Evolutionary conservation across 208 protist species (phyloP).

Genomic region (Trypanosoma caninum): DNA sequence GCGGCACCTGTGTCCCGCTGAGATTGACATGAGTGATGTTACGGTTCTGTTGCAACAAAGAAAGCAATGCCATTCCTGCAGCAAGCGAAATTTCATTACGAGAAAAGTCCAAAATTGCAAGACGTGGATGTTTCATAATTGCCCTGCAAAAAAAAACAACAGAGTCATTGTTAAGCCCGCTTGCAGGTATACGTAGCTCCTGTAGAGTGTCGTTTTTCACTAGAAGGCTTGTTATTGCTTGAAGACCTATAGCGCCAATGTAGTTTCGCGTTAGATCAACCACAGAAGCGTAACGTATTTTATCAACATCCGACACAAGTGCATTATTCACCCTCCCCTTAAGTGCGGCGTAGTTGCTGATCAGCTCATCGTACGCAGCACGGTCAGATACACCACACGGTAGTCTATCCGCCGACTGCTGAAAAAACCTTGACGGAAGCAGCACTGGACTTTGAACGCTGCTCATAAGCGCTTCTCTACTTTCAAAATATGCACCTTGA

Average conservation of each 20-base stretch:
- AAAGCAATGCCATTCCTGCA: conserved; percentile 66
- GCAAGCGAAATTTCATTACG: conserved; percentile 71
- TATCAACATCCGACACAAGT: conserved; percentile 32
- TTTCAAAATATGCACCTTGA: no score
- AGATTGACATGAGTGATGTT: conserved; percentile 37
- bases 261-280: conserved; percentile 74
- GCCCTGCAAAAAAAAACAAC: conserved; percentile 78
- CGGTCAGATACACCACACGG: conserved; percentile 5
- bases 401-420: background rate
- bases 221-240: conserved; percentile 68
- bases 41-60: conserved; percentile 44
- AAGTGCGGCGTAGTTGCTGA: conserved; percentile 58
- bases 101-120: conserved; percentile 65
- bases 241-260: conserved; percentile 65
- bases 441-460: conserved; percentile 10
- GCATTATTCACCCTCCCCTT: conserved; percentile 60
- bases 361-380: conserved; percentile 43
- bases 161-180: conserved; percentile 78
- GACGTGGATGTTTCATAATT: conserved; percentile 41
- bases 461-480: no score
- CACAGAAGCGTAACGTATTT: conserved; percentile 31
- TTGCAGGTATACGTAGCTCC: conserved; percentile 46
- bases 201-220: conserved; percentile 50
- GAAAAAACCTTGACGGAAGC: conserved; percentile 13
- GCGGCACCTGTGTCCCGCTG: conserved; percentile 59